Base-by-base conservation (phyloP, 495 filamentous ascomycete genomes). In the Schizothecium vesticola region DNA sequence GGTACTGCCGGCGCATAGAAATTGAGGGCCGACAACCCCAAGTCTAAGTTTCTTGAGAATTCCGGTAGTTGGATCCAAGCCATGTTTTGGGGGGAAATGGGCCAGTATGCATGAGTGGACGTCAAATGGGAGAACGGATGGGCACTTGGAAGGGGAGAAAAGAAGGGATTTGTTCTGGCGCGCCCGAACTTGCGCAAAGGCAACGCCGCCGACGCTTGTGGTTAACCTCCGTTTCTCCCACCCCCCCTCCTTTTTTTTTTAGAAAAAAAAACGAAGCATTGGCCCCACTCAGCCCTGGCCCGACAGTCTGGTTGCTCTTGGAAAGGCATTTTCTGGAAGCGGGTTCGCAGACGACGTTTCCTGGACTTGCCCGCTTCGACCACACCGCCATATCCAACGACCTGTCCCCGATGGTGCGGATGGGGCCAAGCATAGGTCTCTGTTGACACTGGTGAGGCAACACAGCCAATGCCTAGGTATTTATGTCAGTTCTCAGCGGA, bases 251-350 rank as follows among this genome's bases (percentile, higher is more conserved):
- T 33, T 2, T 13, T 33, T 33, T n/a, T 19, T 3, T 43, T 6
- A 43, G 19, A 43, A 43, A 43, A 43, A 43, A 43, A 43, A 19
- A 28, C 11, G 24, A 26, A 12, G 56, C 9, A 23, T 12, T 19
- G 28, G 65, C 65, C 65, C 65, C 65, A 60, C 65, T 26, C 56
- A 26, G 31, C 66, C 66, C 66, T 36, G 66, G 66, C 67, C 67
- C 67, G 63, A 69, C 67, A 69, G 67, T 60, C 23, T 69, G 67
- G 67, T 59, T 64, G 63, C 64, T 59, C n/a, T 22, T 69, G 67
- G 67, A 57, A 69, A 69, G 31, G 24, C 67, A 65, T 61, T 69
- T 61, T 65, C 63, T 69, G 61, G 67, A 69, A 69, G 67, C 67
- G 67, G 65, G 22, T 23, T 26, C 23, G n/a, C 22, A 19, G 57